phyloP scores from a whole-genome alignment of 2,329 filamentous ascomycete species.

The Fusarium oligoseptatum region DNA sequence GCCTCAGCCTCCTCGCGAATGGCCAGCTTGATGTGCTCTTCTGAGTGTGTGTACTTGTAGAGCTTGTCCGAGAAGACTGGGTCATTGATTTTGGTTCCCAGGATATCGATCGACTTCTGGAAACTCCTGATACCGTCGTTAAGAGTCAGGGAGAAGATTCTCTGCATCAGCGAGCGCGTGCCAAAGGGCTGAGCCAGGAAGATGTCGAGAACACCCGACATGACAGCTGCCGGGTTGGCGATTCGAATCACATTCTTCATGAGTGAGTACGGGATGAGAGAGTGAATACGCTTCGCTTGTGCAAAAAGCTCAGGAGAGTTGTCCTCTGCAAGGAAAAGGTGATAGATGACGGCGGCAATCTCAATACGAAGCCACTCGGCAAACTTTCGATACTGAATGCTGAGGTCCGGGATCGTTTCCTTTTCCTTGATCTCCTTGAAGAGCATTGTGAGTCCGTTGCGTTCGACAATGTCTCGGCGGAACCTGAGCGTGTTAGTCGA shows the following conservation, averaged over 20 bases:
- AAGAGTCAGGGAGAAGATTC: conserved; percentile 92
- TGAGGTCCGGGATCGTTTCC: conserved; percentile 86
- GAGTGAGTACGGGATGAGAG: conserved; percentile 90
- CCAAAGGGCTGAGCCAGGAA: conserved; percentile 97
- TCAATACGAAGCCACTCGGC: conserved; percentile 98
- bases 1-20: conserved; percentile 80
- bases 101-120: conserved; percentile 85
- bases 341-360: conserved; percentile 95
- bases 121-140: conserved; percentile 90
- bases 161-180: conserved; percentile 88
- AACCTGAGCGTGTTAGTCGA: conserved; percentile 60
- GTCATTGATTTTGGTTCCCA: conserved; percentile 85
- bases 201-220: conserved; percentile 94
- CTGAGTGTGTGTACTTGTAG: conserved; percentile 80
- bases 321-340: conserved; percentile 96
- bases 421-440: conserved; percentile 96
- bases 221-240: conserved; percentile 95
- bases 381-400: conserved; percentile 97
- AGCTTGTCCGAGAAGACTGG: conserved; percentile 84
- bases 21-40: conserved; percentile 79
- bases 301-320: conserved; percentile 97
- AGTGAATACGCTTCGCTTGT: conserved; percentile 94
- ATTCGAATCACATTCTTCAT: conserved; percentile 98
- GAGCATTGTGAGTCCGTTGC: conserved; percentile 88
- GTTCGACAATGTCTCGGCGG: conserved; percentile 75